phyloP scores from a whole-genome alignment of 2,329 filamentous ascomycete genomes.

The Paracoccidioides lutzii region DNA sequence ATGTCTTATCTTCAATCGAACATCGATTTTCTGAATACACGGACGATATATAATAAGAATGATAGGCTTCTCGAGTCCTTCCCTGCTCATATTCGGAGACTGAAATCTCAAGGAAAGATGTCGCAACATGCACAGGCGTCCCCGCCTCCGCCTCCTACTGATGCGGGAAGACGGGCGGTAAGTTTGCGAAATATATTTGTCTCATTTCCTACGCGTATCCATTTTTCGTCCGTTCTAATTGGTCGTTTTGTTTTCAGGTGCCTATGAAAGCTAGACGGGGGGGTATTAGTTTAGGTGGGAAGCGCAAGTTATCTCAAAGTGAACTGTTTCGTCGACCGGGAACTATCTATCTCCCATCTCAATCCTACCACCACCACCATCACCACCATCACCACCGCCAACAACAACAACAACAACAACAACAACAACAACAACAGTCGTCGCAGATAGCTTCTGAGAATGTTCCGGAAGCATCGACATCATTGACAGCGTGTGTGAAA shows the following conservation, averaged over 20 bases:
- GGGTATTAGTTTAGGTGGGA: not conserved
- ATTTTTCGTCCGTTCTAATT: too few species aligned
- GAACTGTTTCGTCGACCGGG: not conserved
- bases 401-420: too few species aligned
- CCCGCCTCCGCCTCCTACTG: not conserved
- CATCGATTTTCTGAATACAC: not conserved
- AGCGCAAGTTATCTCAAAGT: not conserved
- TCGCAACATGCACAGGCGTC: not conserved
- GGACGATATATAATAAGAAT: not conserved
- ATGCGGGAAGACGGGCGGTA: not conserved
- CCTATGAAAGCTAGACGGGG: conserved; percentile 1
- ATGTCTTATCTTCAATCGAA: not conserved
- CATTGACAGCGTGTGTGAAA: not conserved
- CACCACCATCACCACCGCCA: too few species aligned
- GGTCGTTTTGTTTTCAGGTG: not conserved
- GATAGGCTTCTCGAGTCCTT: not conserved
- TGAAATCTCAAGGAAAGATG: not conserved
- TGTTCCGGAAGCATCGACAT: not conserved
- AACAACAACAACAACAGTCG: too few species aligned
- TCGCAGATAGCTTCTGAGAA: too few species aligned
- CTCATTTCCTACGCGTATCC: too few species aligned
- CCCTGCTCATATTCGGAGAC: not conserved
- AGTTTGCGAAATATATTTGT: too few species aligned
- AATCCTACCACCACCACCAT: not conserved
- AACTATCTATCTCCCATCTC: not conserved